Base-by-base conservation (phyloP, 2,329 filamentous ascomycete species). In the Amesomyces nigricolor region DNA sequence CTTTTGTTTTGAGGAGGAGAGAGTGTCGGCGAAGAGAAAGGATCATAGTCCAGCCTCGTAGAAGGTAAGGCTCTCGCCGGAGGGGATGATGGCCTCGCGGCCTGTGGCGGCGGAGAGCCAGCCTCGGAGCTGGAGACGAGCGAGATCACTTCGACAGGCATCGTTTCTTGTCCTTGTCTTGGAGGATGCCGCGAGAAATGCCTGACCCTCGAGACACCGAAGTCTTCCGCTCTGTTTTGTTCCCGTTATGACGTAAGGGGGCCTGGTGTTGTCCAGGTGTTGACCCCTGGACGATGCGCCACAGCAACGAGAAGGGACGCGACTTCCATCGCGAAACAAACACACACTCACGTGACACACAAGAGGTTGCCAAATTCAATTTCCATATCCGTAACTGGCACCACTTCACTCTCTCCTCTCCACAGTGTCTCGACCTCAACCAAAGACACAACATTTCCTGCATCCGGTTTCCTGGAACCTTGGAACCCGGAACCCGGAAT, bases 301-400 rank as follows among this genome's bases (percentile, higher is more conserved):
- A 14, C 29, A 9, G 38, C 17, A 13, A 29, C 22, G 3, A 42
- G 17, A 2, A 17, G 39, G 44, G 43, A 58, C 58, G 61, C 51
- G 53, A 47, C 56, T 47, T 39, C 44, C 54, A 35, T 48, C 62
- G 53, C 62, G 62, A 60, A 57, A 48, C 37, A 44, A 54, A 60
- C 62, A 51, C 62, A 46, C 22, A 2, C 11, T 56, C 62, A 63
- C 61, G 62, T 63, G 62, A 63, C 17, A 22, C 19, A 19, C 30
- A 11, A 10, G 22, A 26, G 22, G 5, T 26, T 39, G 11, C 6
- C 19, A 1, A 11, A 3, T 8, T 2, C 3, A 16, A 10, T 6
- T 8, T 5, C 8, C 6, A 48, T 26, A 9, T n/a, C n/a, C n/a
- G 51, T 47, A 22, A 37, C 14, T 10, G 9, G 2, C 4, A 39